Base-by-base conservation (phyloP, 106 monocot genomes). In the Narthecium ossifragum region DNA sequence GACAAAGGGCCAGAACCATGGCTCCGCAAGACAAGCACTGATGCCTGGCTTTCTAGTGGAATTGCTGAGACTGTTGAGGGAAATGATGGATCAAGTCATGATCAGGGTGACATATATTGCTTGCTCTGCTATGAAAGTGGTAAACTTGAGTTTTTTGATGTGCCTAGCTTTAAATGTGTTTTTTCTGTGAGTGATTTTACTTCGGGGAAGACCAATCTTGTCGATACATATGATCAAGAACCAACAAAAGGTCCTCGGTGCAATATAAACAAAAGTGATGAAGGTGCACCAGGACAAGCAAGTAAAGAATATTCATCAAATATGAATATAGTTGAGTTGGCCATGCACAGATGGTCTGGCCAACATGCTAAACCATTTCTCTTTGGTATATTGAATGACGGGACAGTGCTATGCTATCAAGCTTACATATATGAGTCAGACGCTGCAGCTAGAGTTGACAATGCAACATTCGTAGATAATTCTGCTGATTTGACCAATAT, bases 31-130 rank as follows among this genome's bases (percentile, higher is more conserved):
- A 66, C 96, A 63, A 90, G 86, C 32, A 86, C 86, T 59, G 96
- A 98, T 79, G 96, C 96, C 37, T 98, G 96, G 96, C 81, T 98
- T 70, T 90, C 86, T 75, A 70, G 80, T 66, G 94, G 90, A 53
- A 46, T 90, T 55, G 30, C 73, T 59, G 86, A 98, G 50, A 15
- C 82, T 14, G 36, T 86, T 73, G 96, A 90, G 78, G 79, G 86
- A 15, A 75, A 61, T 71, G 96, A 90, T 72, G 80, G 70, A 57
- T 83, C 73, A 57, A 52, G 59, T 46, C 77, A 86, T 60, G 78
- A 79, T 41, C 92, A 83, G 23, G 83, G 78, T 25, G 96, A 98
- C 60, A 70, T 90, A 69, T 98, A 98, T 55, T 98, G 96, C 62
- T 47, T 98, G 34, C 63, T 98, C 60, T 86, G 83, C 60, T 90